A percentile compares a stretch with the other conserved stretches of the same genome.
Conservation (phyloP, 495 filamentous ascomycete genomes). For the Penicillium ochrochloron region DNA sequence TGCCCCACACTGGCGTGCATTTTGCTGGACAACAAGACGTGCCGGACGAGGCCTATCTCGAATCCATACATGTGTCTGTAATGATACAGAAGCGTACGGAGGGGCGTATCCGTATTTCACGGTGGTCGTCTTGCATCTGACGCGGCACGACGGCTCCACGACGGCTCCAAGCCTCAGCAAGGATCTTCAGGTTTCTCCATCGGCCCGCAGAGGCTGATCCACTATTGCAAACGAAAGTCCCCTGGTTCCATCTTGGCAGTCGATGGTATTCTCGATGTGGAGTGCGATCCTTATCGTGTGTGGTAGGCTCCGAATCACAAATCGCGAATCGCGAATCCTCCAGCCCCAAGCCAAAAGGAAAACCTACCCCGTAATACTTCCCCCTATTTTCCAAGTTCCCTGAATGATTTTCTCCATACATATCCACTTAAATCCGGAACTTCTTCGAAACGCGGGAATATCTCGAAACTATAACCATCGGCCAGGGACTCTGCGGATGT, state of each 20-base stretch:
- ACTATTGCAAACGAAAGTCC: conserved; percentile 17
- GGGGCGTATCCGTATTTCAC: conserved; percentile 23
- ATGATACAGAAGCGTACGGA: conserved; percentile 12
- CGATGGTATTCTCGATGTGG: conserved; percentile 4
- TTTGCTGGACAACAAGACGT: not conserved
- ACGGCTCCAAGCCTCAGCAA: conserved; percentile 8
- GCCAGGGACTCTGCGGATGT: not conserved
- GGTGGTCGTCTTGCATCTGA: not conserved
- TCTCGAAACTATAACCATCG: not conserved
- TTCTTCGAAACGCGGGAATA: not conserved
- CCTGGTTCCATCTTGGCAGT: conserved; percentile 11
- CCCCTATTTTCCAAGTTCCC: not conserved
- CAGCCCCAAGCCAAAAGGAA: not conserved
- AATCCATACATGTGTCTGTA: not conserved
- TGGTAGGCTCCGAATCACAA: conserved; percentile 3
- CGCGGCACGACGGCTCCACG: conserved; percentile 1
- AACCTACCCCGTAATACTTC: not conserved
- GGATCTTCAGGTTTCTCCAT: conserved; percentile 23
- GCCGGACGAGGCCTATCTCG: not conserved
- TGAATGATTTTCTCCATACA: not conserved
- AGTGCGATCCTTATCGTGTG: not conserved
- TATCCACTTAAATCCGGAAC: not conserved
- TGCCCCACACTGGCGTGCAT: not conserved
- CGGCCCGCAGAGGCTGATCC: conserved; percentile 9
- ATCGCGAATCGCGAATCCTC: conserved; percentile 4